These are phyloP conservation scores for Melocanna baccifera DNA, from an alignment of 176 grass and related monocot genomes.

Conservation along the genomic window DNA sequence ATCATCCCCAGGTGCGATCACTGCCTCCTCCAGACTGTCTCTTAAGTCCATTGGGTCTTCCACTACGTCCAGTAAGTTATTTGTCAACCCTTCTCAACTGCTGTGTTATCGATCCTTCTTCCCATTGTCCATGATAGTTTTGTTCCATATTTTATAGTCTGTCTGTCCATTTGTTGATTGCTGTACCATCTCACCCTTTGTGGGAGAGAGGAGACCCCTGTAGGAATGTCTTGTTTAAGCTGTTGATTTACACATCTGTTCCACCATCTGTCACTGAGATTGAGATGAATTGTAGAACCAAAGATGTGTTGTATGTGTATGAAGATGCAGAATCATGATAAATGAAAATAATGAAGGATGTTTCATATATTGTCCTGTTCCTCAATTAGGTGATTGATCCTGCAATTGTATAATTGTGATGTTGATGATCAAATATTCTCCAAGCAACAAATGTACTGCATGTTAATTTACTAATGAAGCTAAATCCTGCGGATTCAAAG, in stretches of 20 bases:
- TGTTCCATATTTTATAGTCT: neutral
- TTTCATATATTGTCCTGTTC: neutral
- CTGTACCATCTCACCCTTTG: neutral
- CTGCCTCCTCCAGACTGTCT: conserved; percentile 77
- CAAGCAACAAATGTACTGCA: neutral
- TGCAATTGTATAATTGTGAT: neutral
- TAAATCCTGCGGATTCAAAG: neutral
- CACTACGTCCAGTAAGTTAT: conserved; percentile 78
- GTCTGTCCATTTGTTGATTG: neutral
- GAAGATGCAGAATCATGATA: neutral
- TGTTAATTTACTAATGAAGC: neutral
- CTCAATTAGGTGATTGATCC: neutral
- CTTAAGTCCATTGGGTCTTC: conserved; percentile 90
- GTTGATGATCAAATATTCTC: neutral
- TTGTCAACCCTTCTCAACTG: neutral
- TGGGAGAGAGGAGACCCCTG: neutral
- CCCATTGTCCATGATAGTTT: neutral
- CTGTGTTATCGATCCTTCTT: neutral
- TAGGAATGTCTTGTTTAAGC: neutral
- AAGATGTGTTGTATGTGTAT: neutral
- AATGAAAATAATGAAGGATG: neutral
- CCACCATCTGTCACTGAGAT: neutral
- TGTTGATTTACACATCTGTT: neutral
- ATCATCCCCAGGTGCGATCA: conserved; percentile 82
- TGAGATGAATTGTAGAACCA: neutral